Percentiles rank a stretch among this genome's conserved stretches.
These are phyloP conservation scores for Daldinia concentrica DNA, from an alignment of 495 filamentous ascomycete species.

Conservation along the genomic window DNA sequence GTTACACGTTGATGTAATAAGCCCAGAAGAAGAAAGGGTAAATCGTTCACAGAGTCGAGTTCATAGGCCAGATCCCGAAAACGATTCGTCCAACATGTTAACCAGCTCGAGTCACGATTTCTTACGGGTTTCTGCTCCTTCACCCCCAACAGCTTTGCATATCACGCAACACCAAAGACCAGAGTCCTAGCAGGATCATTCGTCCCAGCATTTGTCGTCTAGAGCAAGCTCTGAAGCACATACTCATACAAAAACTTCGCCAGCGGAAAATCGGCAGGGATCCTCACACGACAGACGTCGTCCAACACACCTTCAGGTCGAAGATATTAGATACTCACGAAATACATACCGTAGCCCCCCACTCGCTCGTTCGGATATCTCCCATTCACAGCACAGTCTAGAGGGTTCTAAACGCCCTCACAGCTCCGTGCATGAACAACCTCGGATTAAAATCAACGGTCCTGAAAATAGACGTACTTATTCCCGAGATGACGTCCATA, in stretches of 20 bases:
- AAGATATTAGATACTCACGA: background rate
- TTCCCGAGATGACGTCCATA: background rate
- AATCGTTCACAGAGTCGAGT: background rate
- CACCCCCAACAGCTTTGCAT: constrained; percentile 35
- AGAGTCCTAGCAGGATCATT: constrained; percentile 26
- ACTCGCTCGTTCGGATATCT: constrained; percentile 15
- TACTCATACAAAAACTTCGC: background rate
- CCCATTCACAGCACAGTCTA: constrained; percentile 4
- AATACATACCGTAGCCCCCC: constrained; percentile 13
- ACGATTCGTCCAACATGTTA: constrained; percentile 5
- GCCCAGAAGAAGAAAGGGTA: background rate
- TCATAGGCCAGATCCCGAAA: background rate
- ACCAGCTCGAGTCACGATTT: constrained; percentile 13
- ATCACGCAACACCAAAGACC: constrained; percentile 39
- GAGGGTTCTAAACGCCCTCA: background rate
- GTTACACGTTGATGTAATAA: background rate
- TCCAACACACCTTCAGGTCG: constrained; percentile 11
- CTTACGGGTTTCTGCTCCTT: constrained; percentile 32
- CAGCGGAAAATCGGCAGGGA: background rate
- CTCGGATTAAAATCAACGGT: background rate
- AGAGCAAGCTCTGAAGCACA: constrained; percentile 1
- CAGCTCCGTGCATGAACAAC: background rate
- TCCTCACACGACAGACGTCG: constrained; percentile 5
- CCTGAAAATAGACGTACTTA: background rate
- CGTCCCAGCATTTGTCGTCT: constrained; percentile 12